Conservation (phyloP, 768 basidiomycete species). For the Cystofilobasidium capitatum region DNA sequence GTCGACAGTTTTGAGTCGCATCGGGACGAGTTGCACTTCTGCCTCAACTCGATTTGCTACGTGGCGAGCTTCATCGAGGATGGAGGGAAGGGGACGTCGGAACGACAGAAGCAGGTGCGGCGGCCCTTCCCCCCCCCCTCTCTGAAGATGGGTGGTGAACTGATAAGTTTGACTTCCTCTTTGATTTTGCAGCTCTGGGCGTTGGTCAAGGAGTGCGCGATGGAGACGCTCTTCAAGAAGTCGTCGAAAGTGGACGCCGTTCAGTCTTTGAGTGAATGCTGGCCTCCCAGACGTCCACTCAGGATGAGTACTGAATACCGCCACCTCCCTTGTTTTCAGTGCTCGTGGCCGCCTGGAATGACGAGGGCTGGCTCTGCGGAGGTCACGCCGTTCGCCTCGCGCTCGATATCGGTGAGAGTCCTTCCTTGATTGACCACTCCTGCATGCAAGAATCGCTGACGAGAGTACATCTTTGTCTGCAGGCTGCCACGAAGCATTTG, state of each 20-base stretch:
- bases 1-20: not conserved
- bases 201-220: slow-evolving; percentile 8
- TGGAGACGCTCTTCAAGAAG: slow-evolving; percentile 15
- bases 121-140: too few species aligned
- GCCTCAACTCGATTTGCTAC: slow-evolving; percentile 14
- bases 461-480: not conserved
- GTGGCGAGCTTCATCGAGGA: slow-evolving; percentile 16
- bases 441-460: too few species aligned
- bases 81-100: not conserved
- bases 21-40: slow-evolving; percentile 10
- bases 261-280: not conserved
- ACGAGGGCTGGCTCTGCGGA: slow-evolving; percentile 44
- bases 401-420: slow-evolving; percentile 74
- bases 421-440: not conserved
- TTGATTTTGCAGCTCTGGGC: slow-evolving; percentile 2
- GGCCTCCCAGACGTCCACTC: not conserved
- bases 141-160: too few species aligned
- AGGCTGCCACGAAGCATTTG: slow-evolving; percentile 70
- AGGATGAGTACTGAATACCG: too few species aligned
- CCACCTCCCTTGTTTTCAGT: not conserved
- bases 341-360: slow-evolving; percentile 13
- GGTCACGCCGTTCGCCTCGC: slow-evolving; percentile 88
- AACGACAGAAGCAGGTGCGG: not conserved
- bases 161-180: too few species aligned
- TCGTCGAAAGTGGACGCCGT: slow-evolving; percentile 2